Conservation (phyloP, 306 rosid genomes). For the Cucurbita moschata region DNA sequence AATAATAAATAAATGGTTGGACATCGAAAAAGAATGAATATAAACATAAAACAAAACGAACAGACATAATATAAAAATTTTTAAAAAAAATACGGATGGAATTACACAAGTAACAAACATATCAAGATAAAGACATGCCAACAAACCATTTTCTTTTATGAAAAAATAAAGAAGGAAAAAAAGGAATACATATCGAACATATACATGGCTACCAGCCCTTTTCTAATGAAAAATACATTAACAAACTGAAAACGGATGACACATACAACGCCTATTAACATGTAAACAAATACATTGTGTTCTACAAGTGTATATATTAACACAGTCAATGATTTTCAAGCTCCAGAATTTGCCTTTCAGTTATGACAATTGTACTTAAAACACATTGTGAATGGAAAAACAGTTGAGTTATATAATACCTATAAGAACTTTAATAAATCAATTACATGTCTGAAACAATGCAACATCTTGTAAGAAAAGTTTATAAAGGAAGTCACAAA, state of each 20-base stretch:
- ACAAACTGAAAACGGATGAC: background rate
- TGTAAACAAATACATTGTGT: background rate
- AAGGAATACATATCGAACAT: background rate
- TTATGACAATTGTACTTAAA: background rate
- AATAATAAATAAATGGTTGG: background rate
- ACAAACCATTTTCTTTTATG: background rate
- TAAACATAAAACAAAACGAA: background rate
- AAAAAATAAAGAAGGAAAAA: background rate
- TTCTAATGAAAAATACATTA: background rate
- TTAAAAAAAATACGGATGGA: background rate
- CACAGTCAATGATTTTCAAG: background rate
- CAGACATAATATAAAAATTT: background rate
- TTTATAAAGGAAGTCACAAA: background rate
- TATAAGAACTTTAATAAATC: background rate
- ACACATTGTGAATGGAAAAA: background rate
- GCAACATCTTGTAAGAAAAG: background rate
- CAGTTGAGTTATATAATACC: background rate
- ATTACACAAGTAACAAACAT: background rate
- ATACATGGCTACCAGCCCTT: background rate
- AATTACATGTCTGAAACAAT: background rate
- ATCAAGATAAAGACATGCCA: background rate
- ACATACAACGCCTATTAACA: background rate
- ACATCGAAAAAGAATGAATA: background rate
- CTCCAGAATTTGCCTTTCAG: background rate
- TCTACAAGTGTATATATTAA: background rate